Evolutionary conservation across 306 rosid genomes (phyloP), one percentile per base, ranked within the genome.

Genomic region (Macrotyloma uniflorum): DNA sequence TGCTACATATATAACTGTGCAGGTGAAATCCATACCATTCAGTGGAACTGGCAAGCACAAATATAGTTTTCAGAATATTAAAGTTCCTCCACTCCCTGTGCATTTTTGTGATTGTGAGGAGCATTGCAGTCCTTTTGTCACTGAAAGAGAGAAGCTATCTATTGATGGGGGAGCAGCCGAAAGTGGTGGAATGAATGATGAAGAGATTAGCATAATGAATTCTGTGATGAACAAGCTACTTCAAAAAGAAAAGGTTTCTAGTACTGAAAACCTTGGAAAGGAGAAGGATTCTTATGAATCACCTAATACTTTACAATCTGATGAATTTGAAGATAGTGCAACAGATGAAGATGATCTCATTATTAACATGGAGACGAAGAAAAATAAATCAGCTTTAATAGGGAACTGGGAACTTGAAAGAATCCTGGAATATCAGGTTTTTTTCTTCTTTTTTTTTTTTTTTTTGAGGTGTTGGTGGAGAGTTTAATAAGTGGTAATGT

Each of bases 51-150:
- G 98, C 72, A 92, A 91, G 77, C 98, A 94, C 86, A 92, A 89
- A 59, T 92, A 94, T 80, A 93, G 97, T 72, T 94, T 94, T 90
- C 93, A 88, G 79, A 89, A 88, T 76, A 85, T 92, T 75, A 87
- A 89, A 74, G 86, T 82, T 70, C 87, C 97, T 79, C 50, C 91
- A 28, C 87, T 83, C 58, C 98, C 98, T 5, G 83, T 87, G 80
- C 84, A 91, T 87, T 89, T 94, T 80, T 94, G 98, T 82, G 98
- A 90, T 76, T 94, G 98, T 67, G 97, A 94, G 82, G 97, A 92
- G 83, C 98, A 94, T 83, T 83, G 86, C 49, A 71, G 68, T 76
- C 75, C 86, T 84, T 28, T 58, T 70, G 72, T 67, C 49, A 19
- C 82, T 30, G 68, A 67, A 45, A 86, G 55, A 69, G 70, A 71